Percentiles rank a stretch among this genome's conserved stretches.
Evolutionary conservation across 257 asterid species (phyloP).

Genomic region (Forsythia suspensa): DNA sequence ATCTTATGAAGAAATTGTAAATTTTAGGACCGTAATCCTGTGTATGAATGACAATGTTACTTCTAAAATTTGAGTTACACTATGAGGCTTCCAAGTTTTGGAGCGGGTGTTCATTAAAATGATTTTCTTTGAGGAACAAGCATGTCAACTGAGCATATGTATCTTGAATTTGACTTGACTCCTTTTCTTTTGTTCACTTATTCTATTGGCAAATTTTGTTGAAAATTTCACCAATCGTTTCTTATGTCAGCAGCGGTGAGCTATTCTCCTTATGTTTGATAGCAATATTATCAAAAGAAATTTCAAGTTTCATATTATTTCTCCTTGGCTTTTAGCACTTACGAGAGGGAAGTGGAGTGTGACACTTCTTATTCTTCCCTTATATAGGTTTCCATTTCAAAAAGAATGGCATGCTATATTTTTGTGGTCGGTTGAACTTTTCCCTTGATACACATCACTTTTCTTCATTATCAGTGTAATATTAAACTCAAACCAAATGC

Average conservation of each 20-base stretch:
- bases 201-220: not conserved
- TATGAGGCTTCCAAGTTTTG: not conserved
- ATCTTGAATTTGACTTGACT: not conserved
- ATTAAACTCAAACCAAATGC: not conserved
- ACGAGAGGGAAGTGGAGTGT: not conserved
- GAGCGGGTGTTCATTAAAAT: not conserved
- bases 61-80: not conserved
- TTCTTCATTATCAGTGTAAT: not conserved
- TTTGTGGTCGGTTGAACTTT: not conserved
- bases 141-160: not conserved
- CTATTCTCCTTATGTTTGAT: not conserved
- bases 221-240: not conserved
- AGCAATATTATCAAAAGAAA: not conserved
- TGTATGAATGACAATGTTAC: not conserved
- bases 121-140: not conserved
- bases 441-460: not conserved
- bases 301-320: not conserved
- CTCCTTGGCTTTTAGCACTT: not conserved
- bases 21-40: not conserved
- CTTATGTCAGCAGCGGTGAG: not conserved
- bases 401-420: not conserved
- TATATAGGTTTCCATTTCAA: not conserved
- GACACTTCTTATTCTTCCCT: not conserved
- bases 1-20: not conserved
- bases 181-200: not conserved